Base-by-base conservation (phyloP, 306 rosid genomes). In the Cajanus cajan region DNA sequence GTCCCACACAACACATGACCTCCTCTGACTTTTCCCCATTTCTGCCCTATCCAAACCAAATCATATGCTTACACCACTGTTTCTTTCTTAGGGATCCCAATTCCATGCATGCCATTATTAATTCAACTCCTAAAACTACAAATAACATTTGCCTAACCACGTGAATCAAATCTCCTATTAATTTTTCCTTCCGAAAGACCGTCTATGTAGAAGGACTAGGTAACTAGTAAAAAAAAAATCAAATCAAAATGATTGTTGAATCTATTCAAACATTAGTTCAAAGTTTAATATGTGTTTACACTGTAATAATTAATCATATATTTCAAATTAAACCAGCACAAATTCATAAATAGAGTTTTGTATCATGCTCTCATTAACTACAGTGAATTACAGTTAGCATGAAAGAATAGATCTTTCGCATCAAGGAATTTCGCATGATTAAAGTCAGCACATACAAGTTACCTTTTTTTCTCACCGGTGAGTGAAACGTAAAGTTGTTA, bases 331-430 rank as follows among this genome's bases (percentile, higher is more conserved):
- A 13, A 52, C 77, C 87, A 74, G 63, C 63, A 80, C 75, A 78
- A 64, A 18, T 51, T 18, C 18, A n/a, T 80, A 41, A 47, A 51
- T 58, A 13, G 58, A 78, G 62, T 83, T 79, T 65, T 80, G 16
- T 24, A 51, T 77, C 74, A 33, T 14, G 51, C 64, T 79, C 39
- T 73, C 67, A 82, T 77, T 67, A 66, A 74, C 54, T 54, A 79
- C 84, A 85, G 87, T 76, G 71, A 55, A 65, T 33, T 83, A 82
- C 79, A 80, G 85, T 85, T 88, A 84, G 52, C 73, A 44, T 25
- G 48, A 44, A 37, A 25, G 64, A 34, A 79, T 16, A 55, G 58
- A 78, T 54, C 75, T 59, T 73, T 83, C 50, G 54, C 52, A 34
- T 77, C 66, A 71, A 62, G 63, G 52, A 65, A 71, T 68, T 78